These are phyloP conservation scores for Phaeodactylum tricornutum DNA, from an alignment of 108 stramenopile genomes.

Conservation along the genomic window DNA sequence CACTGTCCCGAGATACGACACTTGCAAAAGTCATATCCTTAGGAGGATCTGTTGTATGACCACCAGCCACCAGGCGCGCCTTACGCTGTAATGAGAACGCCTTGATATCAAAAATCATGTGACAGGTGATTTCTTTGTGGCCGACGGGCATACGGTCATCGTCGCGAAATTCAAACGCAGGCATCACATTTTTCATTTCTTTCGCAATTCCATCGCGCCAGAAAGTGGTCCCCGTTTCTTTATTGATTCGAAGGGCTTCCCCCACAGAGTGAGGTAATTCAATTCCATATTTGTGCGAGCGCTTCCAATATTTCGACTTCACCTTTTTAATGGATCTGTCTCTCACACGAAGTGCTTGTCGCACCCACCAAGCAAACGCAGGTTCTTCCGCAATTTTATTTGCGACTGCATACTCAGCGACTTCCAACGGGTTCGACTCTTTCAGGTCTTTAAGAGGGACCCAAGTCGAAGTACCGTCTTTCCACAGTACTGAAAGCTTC, in stretches of 20 bases:
- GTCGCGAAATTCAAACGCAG: slow-evolving; percentile 27
- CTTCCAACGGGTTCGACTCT: slow-evolving; percentile 14
- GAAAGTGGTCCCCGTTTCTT: slow-evolving; percentile 25
- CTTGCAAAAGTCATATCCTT: slow-evolving; percentile 26
- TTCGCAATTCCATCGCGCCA: slow-evolving; percentile 27
- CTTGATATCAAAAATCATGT: slow-evolving; percentile 39
- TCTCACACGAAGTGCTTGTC: slow-evolving; percentile 13
- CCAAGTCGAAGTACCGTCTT: slow-evolving; percentile 13
- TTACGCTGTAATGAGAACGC: slow-evolving; percentile 25
- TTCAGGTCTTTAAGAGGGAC: slow-evolving; percentile 16
- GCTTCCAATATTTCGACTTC: not conserved
- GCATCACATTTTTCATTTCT: slow-evolving; percentile 31
- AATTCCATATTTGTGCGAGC: slow-evolving; percentile 10
- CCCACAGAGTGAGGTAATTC: slow-evolving; percentile 14
- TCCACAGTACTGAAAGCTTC: slow-evolving; percentile 15
- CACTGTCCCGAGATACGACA: slow-evolving; percentile 35
- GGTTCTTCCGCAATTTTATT: slow-evolving; percentile 12
- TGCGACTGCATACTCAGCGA: slow-evolving; percentile 23
- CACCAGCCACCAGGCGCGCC: slow-evolving; percentile 30
- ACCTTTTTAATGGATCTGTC: slow-evolving; percentile 11
- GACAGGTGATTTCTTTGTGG: not conserved
- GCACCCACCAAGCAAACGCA: slow-evolving; percentile 26
- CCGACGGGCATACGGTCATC: slow-evolving; percentile 3
- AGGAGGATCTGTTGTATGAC: slow-evolving; percentile 20
- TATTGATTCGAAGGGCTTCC: slow-evolving; percentile 32